Base-by-base conservation (phyloP, 148 eudicot species). In the Rhododendron mucronatum region DNA sequence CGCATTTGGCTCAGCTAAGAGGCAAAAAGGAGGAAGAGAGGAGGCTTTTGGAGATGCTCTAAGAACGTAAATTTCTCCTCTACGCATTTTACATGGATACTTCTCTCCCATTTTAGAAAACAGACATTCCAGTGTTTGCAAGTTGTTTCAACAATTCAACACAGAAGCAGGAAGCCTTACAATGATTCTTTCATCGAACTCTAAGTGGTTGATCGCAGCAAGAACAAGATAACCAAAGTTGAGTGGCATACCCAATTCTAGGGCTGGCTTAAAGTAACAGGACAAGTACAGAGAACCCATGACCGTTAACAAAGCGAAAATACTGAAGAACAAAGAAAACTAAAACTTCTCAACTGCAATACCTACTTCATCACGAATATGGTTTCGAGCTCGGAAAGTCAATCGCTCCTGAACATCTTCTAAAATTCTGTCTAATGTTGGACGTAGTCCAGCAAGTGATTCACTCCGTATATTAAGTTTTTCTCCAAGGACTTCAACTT, bases 401-500 rank as follows among this genome's bases (percentile, higher is more conserved):
- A 97, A 90, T 85, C 99, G 91, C 89, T 97, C 99, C 84, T 94
- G 98, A 81, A 95, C 95, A 91, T 97, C 99, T 57, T 94, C 99
- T 84, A 97, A 87, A 65, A 94, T 94, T 87, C 99, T 97, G 79
- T 97, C 95, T 75, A 97, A 89, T 41, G 99, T 95, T 63, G 99
- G 99, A 65, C 95, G 96, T 84, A 95, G 65, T 86, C 99, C 99
- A 83, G 98, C 94, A 86, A 95, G 90, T 47, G 99, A 92, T 86
- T 97, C 98, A 88, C 92, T 95, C 87, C 96, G 91, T 86, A 95
- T 89, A 87, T 89, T 92, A 63, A 93, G 92, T 84, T 94, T 96
- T 92, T 97, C 99, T 75, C 96, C 99, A 67, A 95, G 91, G 85
- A 95, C 95, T 91, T 97, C 98, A 80, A 93, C 93, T 93, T 94